Percentiles rank a stretch among this genome's conserved stretches.
Conservation (phyloP, 495 filamentous ascomycete genomes). For the Xylaria grammica region DNA sequence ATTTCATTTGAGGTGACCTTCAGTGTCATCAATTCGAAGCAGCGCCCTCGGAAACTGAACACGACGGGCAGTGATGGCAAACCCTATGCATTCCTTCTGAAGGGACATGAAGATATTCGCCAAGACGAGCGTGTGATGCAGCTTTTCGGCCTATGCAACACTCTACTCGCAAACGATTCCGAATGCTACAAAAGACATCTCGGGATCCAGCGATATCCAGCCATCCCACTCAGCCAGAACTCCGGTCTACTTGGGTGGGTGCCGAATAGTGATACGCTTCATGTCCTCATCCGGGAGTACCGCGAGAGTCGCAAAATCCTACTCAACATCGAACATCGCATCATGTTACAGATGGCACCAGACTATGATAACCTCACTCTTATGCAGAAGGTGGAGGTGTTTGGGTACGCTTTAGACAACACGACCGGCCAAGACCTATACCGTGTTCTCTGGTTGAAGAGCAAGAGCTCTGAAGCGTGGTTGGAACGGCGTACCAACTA, state of each 20-base stretch:
- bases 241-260: conserved; percentile 96
- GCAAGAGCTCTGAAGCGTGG: conserved; percentile 97
- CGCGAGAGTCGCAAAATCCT: conserved; percentile 95
- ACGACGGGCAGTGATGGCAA: conserved; percentile 87
- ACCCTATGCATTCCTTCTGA: conserved; percentile 84
- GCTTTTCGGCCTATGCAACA: conserved; percentile 95
- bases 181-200: conserved; percentile 97
- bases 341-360: conserved; percentile 99
- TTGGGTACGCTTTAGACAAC: conserved; percentile 97
- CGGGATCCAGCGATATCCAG: conserved; percentile 92
- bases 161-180: conserved; percentile 85
- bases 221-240: conserved; percentile 92
- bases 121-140: conserved; percentile 99
- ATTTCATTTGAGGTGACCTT: conserved; percentile 86
- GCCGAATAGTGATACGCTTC: conserved; percentile 95
- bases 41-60: conserved; percentile 87
- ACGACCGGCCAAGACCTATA: conserved; percentile 98
- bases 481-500: conserved; percentile 96
- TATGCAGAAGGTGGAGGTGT: conserved; percentile 99
- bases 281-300: conserved; percentile 96
- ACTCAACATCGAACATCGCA: conserved; percentile 97
- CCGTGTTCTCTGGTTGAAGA: conserved; percentile 97
- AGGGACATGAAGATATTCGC: conserved; percentile 97
- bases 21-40: conserved; percentile 94
- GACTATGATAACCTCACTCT: conserved; percentile 98